Evolutionary conservation across 345 rosid genomes (phyloP).

Genomic region (Bruguiera parviflora): DNA sequence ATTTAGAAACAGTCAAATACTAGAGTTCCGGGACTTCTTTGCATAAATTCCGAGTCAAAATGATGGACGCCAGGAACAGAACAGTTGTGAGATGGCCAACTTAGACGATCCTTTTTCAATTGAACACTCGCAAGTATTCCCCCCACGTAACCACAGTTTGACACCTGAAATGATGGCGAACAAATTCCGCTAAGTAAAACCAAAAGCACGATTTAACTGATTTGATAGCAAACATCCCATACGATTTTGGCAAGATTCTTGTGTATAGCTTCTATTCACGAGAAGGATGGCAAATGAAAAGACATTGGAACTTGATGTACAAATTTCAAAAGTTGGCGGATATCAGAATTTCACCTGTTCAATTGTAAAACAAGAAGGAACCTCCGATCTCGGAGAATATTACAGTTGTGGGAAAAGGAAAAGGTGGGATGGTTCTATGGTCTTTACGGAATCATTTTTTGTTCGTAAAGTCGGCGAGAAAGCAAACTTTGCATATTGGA

Average conservation of each 20-base stretch:
- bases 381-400: not conserved
- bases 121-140: not conserved
- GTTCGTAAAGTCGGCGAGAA: no score
- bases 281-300: not conserved
- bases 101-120: slow-evolving; percentile 1
- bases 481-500: no score
- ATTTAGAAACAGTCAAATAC: not conserved
- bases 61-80: not conserved
- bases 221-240: not conserved
- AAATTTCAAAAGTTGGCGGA: not conserved
- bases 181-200: not conserved
- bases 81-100: not conserved
- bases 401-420: not conserved
- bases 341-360: not conserved
- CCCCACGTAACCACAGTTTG: not conserved
- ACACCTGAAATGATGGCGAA: not conserved
- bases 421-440: not conserved
- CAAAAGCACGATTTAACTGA: not conserved
- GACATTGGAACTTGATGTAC: not conserved
- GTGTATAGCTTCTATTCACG: not conserved
- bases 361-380: not conserved
- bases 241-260: not conserved
- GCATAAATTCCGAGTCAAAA: not conserved
- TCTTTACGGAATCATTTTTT: no score
- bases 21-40: not conserved